Evolutionary conservation across 805 yeast species (phyloP).

Genomic region (Lipomyces chichibuensis): DNA sequence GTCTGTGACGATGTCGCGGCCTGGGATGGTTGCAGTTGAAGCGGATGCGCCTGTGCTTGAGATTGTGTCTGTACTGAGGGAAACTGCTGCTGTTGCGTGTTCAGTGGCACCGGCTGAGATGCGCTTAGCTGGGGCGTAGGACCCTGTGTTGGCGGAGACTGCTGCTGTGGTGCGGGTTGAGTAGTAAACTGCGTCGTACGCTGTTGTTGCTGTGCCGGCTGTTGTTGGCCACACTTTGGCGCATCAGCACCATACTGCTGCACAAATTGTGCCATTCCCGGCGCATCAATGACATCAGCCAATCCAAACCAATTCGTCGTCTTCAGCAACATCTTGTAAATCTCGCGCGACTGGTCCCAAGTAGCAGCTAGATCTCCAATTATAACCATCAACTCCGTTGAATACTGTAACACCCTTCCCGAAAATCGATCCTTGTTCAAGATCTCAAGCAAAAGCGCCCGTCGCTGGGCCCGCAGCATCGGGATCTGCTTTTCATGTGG

Average conservation of each 20-base stretch:
- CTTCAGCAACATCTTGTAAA: slow-evolving; percentile 18
- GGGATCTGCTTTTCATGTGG: background rate
- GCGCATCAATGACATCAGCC: slow-evolving; percentile 23
- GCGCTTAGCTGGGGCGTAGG: slow-evolving; percentile 3
- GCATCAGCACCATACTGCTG: slow-evolving; percentile 24
- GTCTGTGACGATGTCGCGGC: slow-evolving; percentile 3
- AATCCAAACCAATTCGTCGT: slow-evolving; percentile 20
- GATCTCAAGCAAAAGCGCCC: slow-evolving; percentile 10
- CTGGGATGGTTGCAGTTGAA: slow-evolving; percentile 1
- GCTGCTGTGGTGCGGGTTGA: background rate
- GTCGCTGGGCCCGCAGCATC: slow-evolving; percentile 5
- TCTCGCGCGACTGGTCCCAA: slow-evolving; percentile 22
- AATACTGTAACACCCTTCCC: slow-evolving; percentile 4
- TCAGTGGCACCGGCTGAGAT: slow-evolving; percentile 2
- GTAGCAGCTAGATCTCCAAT: slow-evolving; percentile 18
- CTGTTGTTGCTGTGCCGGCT: slow-evolving; percentile 13
- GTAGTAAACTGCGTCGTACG: slow-evolving; percentile 14
- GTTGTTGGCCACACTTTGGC: slow-evolving; percentile 18
- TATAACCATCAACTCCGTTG: slow-evolving; percentile 11
- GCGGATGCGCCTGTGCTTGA: background rate
- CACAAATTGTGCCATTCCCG: slow-evolving; percentile 15
- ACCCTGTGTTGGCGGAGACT: slow-evolving; percentile 1
- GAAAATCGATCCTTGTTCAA: slow-evolving; percentile 12
- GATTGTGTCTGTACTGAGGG: background rate
- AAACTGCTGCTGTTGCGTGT: slow-evolving; percentile 4